Conservation (phyloP, 2,329 filamentous ascomycete genomes). For the Harringtonia lauricola region DNA sequence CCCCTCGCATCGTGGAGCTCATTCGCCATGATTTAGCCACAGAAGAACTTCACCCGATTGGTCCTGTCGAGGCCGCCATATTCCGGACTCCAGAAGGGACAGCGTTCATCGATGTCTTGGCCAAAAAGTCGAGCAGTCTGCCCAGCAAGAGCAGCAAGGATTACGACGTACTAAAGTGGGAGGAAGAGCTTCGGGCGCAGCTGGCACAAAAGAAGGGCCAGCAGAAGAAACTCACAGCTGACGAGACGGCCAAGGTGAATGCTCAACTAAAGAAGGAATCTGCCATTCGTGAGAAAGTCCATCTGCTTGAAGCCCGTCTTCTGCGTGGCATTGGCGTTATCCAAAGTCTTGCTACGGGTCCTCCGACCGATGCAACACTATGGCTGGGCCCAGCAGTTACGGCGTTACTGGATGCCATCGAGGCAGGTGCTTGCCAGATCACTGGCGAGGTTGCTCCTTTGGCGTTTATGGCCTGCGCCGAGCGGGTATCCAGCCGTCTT, state of each 20-base stretch:
- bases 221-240: slow-evolving; percentile 79
- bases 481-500: slow-evolving; percentile 62
- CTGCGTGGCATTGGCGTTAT: slow-evolving; percentile 80
- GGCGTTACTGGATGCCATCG: slow-evolving; percentile 61
- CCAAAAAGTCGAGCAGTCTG: slow-evolving; percentile 61
- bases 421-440: slow-evolving; percentile 70
- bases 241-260: slow-evolving; percentile 84
- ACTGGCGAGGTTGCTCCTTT: slow-evolving; percentile 69
- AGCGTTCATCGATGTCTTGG: slow-evolving; percentile 81
- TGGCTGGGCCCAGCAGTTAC: slow-evolving; percentile 82
- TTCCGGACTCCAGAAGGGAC: slow-evolving; percentile 84
- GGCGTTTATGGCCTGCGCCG: slow-evolving; percentile 70
- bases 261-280: slow-evolving; percentile 83
- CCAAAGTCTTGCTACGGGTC: slow-evolving; percentile 67
- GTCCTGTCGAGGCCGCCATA: slow-evolving; percentile 84
- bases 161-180: slow-evolving; percentile 94
- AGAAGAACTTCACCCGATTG: slow-evolving; percentile 57
- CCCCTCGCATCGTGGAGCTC: slow-evolving; percentile 62
- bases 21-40: slow-evolving; percentile 65
- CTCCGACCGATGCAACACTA: slow-evolving; percentile 75
- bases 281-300: slow-evolving; percentile 63
- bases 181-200: slow-evolving; percentile 78
- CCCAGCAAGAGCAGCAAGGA: slow-evolving; percentile 89
- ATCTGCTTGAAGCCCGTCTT: slow-evolving; percentile 57
- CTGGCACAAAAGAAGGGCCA: slow-evolving; percentile 88